Base-by-base conservation (phyloP, 1,139 yeast genomes). In the Taphrina wiesneri region DNA sequence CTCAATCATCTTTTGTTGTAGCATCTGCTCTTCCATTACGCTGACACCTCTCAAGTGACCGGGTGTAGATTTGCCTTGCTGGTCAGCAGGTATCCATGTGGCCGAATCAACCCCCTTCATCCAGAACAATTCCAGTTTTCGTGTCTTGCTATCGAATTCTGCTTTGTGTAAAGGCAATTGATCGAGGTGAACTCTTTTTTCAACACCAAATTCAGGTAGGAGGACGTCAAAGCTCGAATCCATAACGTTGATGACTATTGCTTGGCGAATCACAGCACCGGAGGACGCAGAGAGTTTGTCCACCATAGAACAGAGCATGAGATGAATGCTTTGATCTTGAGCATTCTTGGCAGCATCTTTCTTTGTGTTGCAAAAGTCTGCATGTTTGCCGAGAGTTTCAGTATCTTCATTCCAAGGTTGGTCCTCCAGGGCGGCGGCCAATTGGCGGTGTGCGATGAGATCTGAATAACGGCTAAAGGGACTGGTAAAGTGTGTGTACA, bases 121-220 rank as follows among this genome's bases (percentile, higher is more conserved):
- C 99, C 99, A 93, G 75, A 83, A 91, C 63, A 93, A 80, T 75
- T 92, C 97, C 73, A 93, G 81, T 61, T 91, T 82, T 41, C 83
- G 80, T 9, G 59, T 36, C 30, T 76, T 75, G 73, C 87, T 88
- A 74, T 90, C 95, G 76, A 88, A 93, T 75, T 93, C 98, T 3
- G 98, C 98, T 76, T 91, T 91, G 28, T 85, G 86, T 69, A 93
- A 80, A 17, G 99, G 99, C 67, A 93, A 80, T 76, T 93, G 99
- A 77, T 93, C 99, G 51, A 98, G 97, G 73, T 93, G 99, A 30
- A 93, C 98, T 73, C 99, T 85, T 78, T 93, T 93, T 76, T 93
- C 99, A 71, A 93, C 90, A 51, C 99, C 98, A 78, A 92, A 87
- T 72, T 90, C 97, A 0, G 98, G 98, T 69, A 93, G 82, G 70